Conservation (phyloP, 140 eudicot genomes). For the Erigeron philadelphicus region DNA sequence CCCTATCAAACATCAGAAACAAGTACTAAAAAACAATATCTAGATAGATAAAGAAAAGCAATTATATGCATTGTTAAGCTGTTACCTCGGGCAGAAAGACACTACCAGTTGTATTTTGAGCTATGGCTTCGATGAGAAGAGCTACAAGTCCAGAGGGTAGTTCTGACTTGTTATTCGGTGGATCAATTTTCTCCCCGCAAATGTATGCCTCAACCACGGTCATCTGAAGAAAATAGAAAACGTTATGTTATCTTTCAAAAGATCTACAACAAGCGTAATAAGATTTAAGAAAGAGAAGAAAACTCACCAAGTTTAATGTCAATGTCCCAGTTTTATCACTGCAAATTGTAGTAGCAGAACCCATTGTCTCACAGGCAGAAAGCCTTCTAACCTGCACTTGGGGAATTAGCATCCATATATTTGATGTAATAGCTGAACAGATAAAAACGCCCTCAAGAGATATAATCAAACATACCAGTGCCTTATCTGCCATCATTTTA, state of each 20-base stretch:
- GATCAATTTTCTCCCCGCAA: conserved; percentile 59
- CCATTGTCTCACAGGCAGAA: conserved; percentile 99
- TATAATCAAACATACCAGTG: conserved; percentile 50
- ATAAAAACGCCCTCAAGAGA: not conserved
- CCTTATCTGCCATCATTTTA: conserved; percentile 97
- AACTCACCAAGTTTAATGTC: conserved; percentile 66
- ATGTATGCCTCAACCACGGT: conserved; percentile 74
- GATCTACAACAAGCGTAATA: not conserved
- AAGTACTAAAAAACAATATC: not conserved
- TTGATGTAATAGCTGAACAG: not conserved
- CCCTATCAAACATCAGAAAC: conserved; percentile 45
- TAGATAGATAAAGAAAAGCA: not conserved
- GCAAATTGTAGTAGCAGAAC: conserved; percentile 96
- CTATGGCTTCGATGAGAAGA: conserved; percentile 66
- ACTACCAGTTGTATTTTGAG: conserved; percentile 83
- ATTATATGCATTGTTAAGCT: not conserved
- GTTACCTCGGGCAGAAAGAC: conserved; percentile 78
- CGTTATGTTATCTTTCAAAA: not conserved
- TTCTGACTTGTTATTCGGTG: conserved; percentile 51
- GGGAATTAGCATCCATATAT: conserved; percentile 10
- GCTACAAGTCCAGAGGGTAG: conserved; percentile 42
- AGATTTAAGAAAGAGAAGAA: conserved; percentile 9
- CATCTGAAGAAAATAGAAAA: conserved; percentile 50
- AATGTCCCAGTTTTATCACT: conserved; percentile 97
- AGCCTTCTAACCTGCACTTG: conserved; percentile 77